Evolutionary conservation across 192 early-diverging fungal species (phyloP).

Genomic region (Coemansia guatemalensis): DNA sequence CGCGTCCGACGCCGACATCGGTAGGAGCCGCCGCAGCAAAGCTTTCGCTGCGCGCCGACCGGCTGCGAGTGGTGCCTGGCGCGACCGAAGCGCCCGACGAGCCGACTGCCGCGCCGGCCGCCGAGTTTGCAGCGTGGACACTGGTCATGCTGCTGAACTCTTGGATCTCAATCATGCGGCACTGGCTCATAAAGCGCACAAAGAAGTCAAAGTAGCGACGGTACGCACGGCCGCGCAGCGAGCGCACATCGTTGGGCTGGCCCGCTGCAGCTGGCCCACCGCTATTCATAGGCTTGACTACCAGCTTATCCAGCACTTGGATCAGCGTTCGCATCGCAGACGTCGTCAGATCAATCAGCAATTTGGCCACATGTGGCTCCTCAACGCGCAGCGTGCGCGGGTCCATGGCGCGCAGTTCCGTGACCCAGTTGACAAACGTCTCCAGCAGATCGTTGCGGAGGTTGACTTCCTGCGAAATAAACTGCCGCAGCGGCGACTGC

Average conservation of each 20-base stretch:
- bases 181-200: slow-evolving; percentile 57
- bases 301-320: slow-evolving; percentile 51
- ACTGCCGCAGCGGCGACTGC: slow-evolving; percentile 50
- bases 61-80: slow-evolving; percentile 14
- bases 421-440: slow-evolving; percentile 55
- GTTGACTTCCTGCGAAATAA: slow-evolving; percentile 51
- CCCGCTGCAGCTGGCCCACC: slow-evolving; percentile 7
- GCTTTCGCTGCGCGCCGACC: slow-evolving; percentile 47
- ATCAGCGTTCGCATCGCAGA: slow-evolving; percentile 49
- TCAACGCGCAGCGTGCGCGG: slow-evolving; percentile 47
- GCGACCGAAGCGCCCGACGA: neutral
- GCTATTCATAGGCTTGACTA: slow-evolving; percentile 46
- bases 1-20: slow-evolving; percentile 50
- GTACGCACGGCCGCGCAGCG: slow-evolving; percentile 45
- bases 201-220: slow-evolving; percentile 57
- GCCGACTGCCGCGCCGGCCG: slow-evolving; percentile 17
- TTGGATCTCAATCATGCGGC: slow-evolving; percentile 56
- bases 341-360: slow-evolving; percentile 43
- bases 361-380: slow-evolving; percentile 41
- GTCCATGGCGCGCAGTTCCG: slow-evolving; percentile 53
- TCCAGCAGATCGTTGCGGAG: slow-evolving; percentile 54
- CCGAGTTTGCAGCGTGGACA: slow-evolving; percentile 43
- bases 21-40: slow-evolving; percentile 39
- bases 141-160: slow-evolving; percentile 56
- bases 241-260: slow-evolving; percentile 45